Evolutionary conservation across 441 rosid species (phyloP), one percentile per base, ranked within the genome.

Genomic region (Adansonia madagascariensis): DNA sequence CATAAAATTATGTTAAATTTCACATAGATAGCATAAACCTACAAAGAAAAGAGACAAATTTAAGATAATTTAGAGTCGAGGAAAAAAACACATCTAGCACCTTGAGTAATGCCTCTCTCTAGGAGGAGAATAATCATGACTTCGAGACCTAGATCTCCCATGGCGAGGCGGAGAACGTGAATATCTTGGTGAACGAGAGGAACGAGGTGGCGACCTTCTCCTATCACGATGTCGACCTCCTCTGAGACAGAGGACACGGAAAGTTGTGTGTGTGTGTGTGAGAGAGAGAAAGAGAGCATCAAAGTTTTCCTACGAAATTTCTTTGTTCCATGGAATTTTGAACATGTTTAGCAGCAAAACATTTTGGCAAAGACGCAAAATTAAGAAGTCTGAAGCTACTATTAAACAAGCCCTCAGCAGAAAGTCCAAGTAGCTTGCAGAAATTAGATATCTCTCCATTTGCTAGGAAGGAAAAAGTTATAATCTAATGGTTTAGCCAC

Each of bases 141-240:
- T 85, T 27, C 82, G 91, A 14, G 97, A 89, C 71, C 91, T 85
- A 18, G 96, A 91, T 83, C 94, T 88, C 43, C 86, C 89, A 79
- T 84, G 86, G 9, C 91, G 93, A 10, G 93, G 97, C 17, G 98
- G 97, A 49, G 93, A 91, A 15, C 87, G 90, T 57, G 92, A 90
- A 74, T 79, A 73, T 12, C 82, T 76, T 55, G 92, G 93, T 17
- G 89, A 86, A 6, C 87, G 88, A 68, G 89, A 85, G 83, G 84
- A 82, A 8, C 87, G 87, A 63, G 84, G 88, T 8, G 97, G 69
- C 12, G 69, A 64, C 49, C 69, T 64, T 71, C 91, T 89, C 69
- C 49, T 64, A 35, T 64, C 69, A n/a, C 69, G 69, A 82, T 80
- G 79, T 12, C 93, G 84, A 76, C 94, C 81, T 82, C 97, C 82